Percentiles rank a stretch among this genome's conserved stretches.
Conservation (phyloP, 352 stramenopile genomes). For the Plasmopara viticola region DNA sequence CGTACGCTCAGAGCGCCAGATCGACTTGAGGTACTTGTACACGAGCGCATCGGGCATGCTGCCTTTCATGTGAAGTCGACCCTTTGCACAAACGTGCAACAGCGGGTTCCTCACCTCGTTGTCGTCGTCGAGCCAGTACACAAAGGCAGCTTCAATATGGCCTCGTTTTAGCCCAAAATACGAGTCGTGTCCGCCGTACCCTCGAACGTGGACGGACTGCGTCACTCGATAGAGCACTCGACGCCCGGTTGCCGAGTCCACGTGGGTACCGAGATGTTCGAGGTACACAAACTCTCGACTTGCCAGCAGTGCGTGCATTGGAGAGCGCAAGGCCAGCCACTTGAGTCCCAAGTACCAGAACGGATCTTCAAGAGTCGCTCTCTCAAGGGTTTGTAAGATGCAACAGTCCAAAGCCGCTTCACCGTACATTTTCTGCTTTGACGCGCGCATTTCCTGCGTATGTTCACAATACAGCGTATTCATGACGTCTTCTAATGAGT, state of each 20-base stretch:
- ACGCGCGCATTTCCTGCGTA: conserved; percentile 38
- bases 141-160: conserved; percentile 53
- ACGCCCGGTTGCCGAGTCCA: conserved; percentile 36
- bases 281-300: conserved; percentile 67
- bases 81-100: conserved; percentile 56
- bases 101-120: conserved; percentile 28
- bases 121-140: conserved; percentile 63
- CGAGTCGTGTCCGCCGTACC: conserved; percentile 52
- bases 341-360: conserved; percentile 76
- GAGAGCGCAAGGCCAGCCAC: conserved; percentile 64
- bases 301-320: conserved; percentile 48
- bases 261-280: conserved; percentile 58
- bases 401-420: conserved; percentile 51
- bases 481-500: conserved; percentile 64
- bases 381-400: conserved; percentile 57
- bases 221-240: conserved; percentile 58
- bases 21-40: conserved; percentile 54
- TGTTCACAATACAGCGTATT: conserved; percentile 55
- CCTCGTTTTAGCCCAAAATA: conserved; percentile 66
- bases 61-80: conserved; percentile 52
- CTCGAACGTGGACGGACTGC: conserved; percentile 51
- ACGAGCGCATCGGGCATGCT: conserved; percentile 48
- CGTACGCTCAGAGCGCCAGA: conserved; percentile 41
- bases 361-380: conserved; percentile 50
- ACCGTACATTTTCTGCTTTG: conserved; percentile 41